A percentile compares a stretch with the other conserved stretches of the same genome.
Evolutionary conservation across 768 basidiomycete species (phyloP).

Genomic region (Amanita rubescens): DNA sequence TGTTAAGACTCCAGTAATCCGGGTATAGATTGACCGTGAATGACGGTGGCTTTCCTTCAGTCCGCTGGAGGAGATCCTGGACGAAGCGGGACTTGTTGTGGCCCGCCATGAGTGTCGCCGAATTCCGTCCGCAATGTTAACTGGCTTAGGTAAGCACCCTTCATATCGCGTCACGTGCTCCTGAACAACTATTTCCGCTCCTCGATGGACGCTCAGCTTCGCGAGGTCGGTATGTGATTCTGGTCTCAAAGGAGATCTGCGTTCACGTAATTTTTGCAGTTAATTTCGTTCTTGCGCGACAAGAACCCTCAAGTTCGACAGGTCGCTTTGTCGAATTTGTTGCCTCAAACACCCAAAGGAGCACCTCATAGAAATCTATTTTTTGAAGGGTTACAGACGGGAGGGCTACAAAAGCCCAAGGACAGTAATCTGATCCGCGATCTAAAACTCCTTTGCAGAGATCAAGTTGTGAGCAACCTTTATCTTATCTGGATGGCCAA

Average conservation of each 20-base stretch:
- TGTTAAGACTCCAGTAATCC: constrained; percentile 80
- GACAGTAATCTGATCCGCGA: constrained; percentile 71
- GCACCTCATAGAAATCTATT: constrained; percentile 72
- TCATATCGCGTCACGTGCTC: constrained; percentile 24
- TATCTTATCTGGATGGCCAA: background rate
- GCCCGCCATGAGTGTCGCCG: constrained; percentile 43
- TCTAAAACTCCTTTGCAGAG: constrained; percentile 80
- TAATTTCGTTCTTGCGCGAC: constrained; percentile 80
- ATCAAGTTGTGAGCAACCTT: constrained; percentile 58
- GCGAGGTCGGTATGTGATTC: constrained; percentile 30
- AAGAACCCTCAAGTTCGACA: constrained; percentile 83
- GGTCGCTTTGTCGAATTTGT: constrained; percentile 76
- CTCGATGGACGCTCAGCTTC: constrained; percentile 36
- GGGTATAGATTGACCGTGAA: constrained; percentile 73
- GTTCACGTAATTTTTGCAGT: constrained; percentile 30
- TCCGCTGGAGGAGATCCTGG: constrained; percentile 52
- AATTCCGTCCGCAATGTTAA: constrained; percentile 12
- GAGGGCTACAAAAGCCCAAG: constrained; percentile 49
- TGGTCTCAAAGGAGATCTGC: background rate
- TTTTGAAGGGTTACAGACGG: constrained; percentile 49
- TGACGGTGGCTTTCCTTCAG: constrained; percentile 54
- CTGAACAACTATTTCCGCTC: background rate
- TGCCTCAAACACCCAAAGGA: constrained; percentile 70
- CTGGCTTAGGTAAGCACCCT: background rate
- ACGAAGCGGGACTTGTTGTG: constrained; percentile 69